These are phyloP conservation scores for Metarhizium sp. DNA, from an alignment of 2,329 filamentous ascomycete genomes.

Conservation along the genomic window DNA sequence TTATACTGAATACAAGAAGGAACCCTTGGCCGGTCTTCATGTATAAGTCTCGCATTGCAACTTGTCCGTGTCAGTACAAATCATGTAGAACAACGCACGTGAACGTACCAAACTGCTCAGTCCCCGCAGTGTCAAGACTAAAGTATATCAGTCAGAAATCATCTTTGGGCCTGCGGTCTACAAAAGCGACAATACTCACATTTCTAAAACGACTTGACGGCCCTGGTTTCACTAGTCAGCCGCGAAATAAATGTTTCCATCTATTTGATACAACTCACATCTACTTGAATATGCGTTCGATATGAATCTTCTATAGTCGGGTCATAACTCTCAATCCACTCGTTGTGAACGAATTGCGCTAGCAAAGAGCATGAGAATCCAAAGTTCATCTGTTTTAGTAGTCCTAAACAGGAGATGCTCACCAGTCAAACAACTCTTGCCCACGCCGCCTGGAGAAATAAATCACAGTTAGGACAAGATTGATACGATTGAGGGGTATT, in stretches of 20 bases:
- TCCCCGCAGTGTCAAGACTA: slow-evolving; percentile 81
- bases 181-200: slow-evolving; percentile 43
- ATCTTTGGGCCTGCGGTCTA: background rate
- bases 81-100: slow-evolving; percentile 19
- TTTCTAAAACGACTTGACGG: slow-evolving; percentile 81
- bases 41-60: slow-evolving; percentile 69
- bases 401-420: slow-evolving; percentile 19
- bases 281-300: slow-evolving; percentile 66
- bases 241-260: background rate
- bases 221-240: slow-evolving; percentile 41
- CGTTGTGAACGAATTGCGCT: slow-evolving; percentile 91
- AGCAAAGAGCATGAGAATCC: slow-evolving; percentile 10
- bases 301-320: slow-evolving; percentile 74
- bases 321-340: slow-evolving; percentile 86
- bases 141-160: slow-evolving; percentile 13
- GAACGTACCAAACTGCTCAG: slow-evolving; percentile 81
- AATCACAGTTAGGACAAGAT: slow-evolving; percentile 19
- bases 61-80: slow-evolving; percentile 21
- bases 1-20: slow-evolving; percentile 86
- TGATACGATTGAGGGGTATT: slow-evolving; percentile 6
- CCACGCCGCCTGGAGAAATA: slow-evolving; percentile 62
- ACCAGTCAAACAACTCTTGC: slow-evolving; percentile 90
- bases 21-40: slow-evolving; percentile 94
- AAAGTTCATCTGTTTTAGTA: background rate
- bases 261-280: slow-evolving; percentile 50